Base-by-base conservation (phyloP, 1,284 basidiomycete species). In the Peniophora sp. region DNA sequence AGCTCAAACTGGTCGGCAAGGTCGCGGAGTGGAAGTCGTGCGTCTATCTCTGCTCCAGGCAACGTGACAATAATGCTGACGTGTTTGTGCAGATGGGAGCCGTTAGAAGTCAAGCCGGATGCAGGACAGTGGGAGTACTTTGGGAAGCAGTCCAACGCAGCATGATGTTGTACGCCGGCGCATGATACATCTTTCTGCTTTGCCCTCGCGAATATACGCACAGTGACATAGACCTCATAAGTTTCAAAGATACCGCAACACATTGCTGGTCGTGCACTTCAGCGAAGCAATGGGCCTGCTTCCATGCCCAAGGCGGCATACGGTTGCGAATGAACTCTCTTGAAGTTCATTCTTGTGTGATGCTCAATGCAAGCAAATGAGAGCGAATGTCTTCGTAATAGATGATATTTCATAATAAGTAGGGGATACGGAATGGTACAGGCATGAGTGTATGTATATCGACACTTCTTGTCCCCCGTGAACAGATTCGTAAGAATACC, bases 11-110 rank as follows among this genome's bases (percentile, higher is more conserved):
- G 44, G 89, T 79, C 1, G 75, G 75, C 36, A 91, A 92, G 72
- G 92, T 98, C 88, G 65, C 86, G 22, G 89, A 96, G 65, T 98
- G 92, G 92, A 97, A 97, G 74, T 81, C 90, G 95, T 99, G 68
- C 72, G 92, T 89, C 39, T 25, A 50, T 50, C 27, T 39, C 50
- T 45, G 43, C 32, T n/a, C n/a, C 38, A 17, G 5, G 8, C 38
- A 16, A 8, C 19, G 8, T 16, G 19, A n/a, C 8, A 6, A 17
- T 41, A 41, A 5, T 41, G 16, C 5, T 16, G 27, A 12, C 23
- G 52, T n/a, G 52, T 51, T 56, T 32, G 55, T 32, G 49, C 58
- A 96, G 93, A 44, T 94, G 90, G 89, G 91, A 94, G 65, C 78
- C 90, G 22, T 70, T 96, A 57, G 86, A 89, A 63, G 86, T 90